A percentile compares a stretch with the other conserved stretches of the same genome.
Evolutionary conservation across 345 rosid genomes (phyloP).

Genomic region (Isatis tinctoria): DNA sequence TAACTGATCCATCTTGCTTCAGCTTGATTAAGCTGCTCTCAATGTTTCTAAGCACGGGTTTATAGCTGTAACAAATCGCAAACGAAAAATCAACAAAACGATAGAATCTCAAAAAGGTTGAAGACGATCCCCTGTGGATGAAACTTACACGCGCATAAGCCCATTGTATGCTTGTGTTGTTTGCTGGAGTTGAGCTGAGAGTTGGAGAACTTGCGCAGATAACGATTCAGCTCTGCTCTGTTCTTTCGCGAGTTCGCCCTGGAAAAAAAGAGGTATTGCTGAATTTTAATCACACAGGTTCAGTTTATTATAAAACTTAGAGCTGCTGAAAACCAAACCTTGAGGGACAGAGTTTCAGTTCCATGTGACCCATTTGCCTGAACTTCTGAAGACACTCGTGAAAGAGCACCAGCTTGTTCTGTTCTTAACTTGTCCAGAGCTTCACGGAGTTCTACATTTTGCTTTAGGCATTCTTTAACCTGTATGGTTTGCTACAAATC

Average conservation of each 20-base stretch:
- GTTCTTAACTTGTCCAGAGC: constrained; percentile 60
- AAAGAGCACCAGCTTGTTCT: constrained; percentile 47
- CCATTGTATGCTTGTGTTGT: constrained; percentile 73
- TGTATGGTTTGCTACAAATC: constrained; percentile 28
- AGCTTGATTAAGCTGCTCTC: constrained; percentile 80
- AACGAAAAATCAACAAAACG: not conserved
- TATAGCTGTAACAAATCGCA: constrained; percentile 53
- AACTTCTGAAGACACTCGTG: constrained; percentile 25
- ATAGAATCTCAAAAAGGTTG: not conserved
- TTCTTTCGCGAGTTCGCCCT: constrained; percentile 80
- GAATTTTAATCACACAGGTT: not conserved
- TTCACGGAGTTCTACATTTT: constrained; percentile 82
- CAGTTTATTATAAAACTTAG: not conserved
- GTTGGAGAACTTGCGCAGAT: constrained; percentile 80
- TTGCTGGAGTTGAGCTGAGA: constrained; percentile 72
- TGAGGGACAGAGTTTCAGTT: constrained; percentile 57
- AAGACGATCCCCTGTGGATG: not conserved
- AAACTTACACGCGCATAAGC: constrained; percentile 70
- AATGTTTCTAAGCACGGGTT: constrained; percentile 76
- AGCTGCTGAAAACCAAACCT: constrained; percentile 42
- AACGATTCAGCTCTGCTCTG: constrained; percentile 82
- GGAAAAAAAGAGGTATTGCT: not conserved
- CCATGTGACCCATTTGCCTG: constrained; percentile 33
- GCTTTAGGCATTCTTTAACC: constrained; percentile 84
- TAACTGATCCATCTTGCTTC: constrained; percentile 70